Evolutionary conservation across 225 moss, liverwort and hornwort species (phyloP).

Genomic region (Takakia lepidozioides): DNA sequence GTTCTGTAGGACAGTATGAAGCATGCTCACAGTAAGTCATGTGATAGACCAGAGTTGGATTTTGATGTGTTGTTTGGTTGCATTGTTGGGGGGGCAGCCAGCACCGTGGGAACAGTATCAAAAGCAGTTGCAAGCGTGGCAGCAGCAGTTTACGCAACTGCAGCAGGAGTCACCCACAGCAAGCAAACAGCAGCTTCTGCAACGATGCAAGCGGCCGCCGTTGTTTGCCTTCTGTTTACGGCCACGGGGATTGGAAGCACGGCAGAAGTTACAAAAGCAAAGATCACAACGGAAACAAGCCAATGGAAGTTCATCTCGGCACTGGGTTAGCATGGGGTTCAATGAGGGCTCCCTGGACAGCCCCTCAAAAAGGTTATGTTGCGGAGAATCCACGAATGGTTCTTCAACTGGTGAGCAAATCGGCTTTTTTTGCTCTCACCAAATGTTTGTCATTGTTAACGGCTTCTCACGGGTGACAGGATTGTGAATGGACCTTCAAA

Average conservation of each 20-base stretch:
- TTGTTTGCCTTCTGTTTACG: constrained; percentile 97
- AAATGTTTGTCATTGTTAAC: too few species aligned
- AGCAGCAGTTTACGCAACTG: constrained; percentile 54
- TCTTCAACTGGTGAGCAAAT: too few species aligned
- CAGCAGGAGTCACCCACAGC: constrained; percentile 62
- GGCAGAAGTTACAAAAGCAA: constrained; percentile 80
- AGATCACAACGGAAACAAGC: constrained; percentile 78
- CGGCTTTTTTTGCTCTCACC: too few species aligned
- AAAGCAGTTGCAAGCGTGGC: constrained; percentile 65
- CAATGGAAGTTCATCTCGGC: constrained; percentile 59
- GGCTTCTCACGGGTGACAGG: too few species aligned
- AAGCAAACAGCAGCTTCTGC: constrained; percentile 59
- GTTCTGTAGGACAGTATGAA: too few species aligned
- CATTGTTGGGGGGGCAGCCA: constrained; percentile 40
- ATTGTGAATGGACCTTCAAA: too few species aligned
- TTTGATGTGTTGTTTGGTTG: not conserved
- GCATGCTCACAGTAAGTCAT: too few species aligned
- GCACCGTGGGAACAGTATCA: constrained; percentile 99
- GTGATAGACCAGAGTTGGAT: not conserved
- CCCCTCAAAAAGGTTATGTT: constrained; percentile 45
- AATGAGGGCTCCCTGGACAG: constrained; percentile 50
- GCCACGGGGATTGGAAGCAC: constrained; percentile 78
- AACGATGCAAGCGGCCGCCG: constrained; percentile 53
- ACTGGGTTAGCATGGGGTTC: constrained; percentile 51
- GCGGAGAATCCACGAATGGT: constrained; percentile 49